Evolutionary conservation across 345 rosid species (phyloP).

Genomic region (Trapa incisa): DNA sequence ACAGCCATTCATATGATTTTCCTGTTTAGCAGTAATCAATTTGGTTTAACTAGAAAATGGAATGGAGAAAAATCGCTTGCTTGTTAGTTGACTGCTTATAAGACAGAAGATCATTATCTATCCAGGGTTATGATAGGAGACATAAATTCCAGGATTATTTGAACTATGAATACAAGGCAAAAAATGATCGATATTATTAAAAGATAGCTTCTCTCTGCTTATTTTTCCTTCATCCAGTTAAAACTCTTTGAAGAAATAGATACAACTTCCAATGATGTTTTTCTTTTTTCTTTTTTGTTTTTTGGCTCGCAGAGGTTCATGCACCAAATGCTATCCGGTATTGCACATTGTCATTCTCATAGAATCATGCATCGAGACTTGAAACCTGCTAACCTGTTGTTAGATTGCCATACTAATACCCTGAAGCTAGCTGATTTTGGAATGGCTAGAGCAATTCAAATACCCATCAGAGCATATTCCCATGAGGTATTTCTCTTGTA

Average conservation of each 20-base stretch:
- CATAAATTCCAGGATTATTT: no score
- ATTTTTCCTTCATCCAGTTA: neutral
- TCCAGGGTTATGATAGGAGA: no score
- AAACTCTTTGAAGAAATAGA: neutral
- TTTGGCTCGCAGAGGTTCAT: conserved; percentile 54
- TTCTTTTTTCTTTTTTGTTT: neutral
- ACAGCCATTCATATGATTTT: no score
- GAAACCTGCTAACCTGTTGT: conserved; percentile 37
- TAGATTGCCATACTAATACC: conserved; percentile 29
- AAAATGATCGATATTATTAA: no score
- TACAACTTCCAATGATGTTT: neutral
- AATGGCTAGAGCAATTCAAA: conserved; percentile 29
- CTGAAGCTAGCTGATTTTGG: conserved; percentile 52
- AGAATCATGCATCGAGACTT: conserved; percentile 40
- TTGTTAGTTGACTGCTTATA: no score
- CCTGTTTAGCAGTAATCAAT: no score
- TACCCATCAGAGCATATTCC: conserved; percentile 26
- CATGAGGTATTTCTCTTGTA: conserved; percentile 20
- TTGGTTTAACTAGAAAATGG: no score
- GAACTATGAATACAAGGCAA: no score
- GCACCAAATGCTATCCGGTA: conserved; percentile 82
- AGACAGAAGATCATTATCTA: no score
- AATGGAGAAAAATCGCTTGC: no score
- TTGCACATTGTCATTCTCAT: conserved; percentile 44
- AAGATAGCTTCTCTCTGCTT: no score